Conservation (phyloP, 805 yeast species). For the Candida golubevii region DNA sequence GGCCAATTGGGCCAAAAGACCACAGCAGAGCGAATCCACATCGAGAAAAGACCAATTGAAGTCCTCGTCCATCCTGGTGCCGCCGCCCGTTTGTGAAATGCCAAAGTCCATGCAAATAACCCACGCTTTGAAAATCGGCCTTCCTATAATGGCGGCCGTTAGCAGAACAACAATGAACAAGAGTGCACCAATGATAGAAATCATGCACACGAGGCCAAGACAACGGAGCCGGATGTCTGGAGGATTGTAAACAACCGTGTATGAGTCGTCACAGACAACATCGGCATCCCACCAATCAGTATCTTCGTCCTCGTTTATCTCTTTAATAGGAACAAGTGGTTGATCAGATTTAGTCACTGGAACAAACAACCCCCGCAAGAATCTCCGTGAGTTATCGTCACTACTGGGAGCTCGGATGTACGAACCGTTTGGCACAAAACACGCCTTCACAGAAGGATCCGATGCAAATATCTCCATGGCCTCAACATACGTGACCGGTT, state of each 20-base stretch:
- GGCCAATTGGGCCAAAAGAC: slow-evolving; percentile 5
- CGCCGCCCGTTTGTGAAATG: background rate
- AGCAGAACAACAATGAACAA: slow-evolving; percentile 22
- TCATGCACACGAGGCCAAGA: slow-evolving; percentile 38
- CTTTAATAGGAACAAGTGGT: slow-evolving; percentile 34
- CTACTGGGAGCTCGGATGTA: slow-evolving; percentile 83
- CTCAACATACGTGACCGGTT: slow-evolving; percentile 49
- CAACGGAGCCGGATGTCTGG: slow-evolving; percentile 66
- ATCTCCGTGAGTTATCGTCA: slow-evolving; percentile 68
- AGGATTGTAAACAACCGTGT: slow-evolving; percentile 82
- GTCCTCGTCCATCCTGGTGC: background rate
- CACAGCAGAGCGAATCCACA: slow-evolving; percentile 8
- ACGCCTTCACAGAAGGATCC: slow-evolving; percentile 42
- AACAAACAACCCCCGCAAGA: slow-evolving; percentile 64
- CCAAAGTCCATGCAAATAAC: background rate
- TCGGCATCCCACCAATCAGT: slow-evolving; percentile 40
- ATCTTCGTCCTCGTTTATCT: slow-evolving; percentile 19
- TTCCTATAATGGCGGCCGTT: slow-evolving; percentile 27
- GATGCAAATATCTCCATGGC: slow-evolving; percentile 42
- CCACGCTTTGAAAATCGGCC: slow-evolving; percentile 9
- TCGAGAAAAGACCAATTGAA: slow-evolving; percentile 9
- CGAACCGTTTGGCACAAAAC: slow-evolving; percentile 75
- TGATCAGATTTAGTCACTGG: slow-evolving; percentile 79
- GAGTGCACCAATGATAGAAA: slow-evolving; percentile 45
- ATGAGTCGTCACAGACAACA: slow-evolving; percentile 37